A percentile compares a stretch with the other conserved stretches of the same genome.
phyloP scores from a whole-genome alignment of 1,284 basidiomycete species.

The Wolfiporia cocos region DNA sequence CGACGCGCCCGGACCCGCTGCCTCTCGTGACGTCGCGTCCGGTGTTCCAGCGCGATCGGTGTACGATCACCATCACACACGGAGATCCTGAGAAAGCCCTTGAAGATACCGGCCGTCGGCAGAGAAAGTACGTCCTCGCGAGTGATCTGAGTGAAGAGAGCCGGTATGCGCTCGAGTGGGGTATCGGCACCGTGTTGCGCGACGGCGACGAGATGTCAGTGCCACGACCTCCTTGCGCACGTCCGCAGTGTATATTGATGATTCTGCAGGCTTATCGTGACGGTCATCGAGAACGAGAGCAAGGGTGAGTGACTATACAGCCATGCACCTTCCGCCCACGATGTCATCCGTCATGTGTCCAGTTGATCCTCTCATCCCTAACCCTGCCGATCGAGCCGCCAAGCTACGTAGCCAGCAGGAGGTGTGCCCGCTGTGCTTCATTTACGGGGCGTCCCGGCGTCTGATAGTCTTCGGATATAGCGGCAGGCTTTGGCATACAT shows the following conservation, averaged over 20 bases:
- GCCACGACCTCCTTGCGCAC: neutral
- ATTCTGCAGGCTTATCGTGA: constrained; percentile 64
- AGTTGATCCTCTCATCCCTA: constrained; percentile 78
- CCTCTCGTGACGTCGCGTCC: constrained; percentile 70
- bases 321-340: neutral
- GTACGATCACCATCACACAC: constrained; percentile 86
- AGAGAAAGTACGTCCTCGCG: constrained; percentile 80
- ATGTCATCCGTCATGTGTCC: constrained; percentile 8
- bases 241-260: neutral
- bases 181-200: constrained; percentile 90
- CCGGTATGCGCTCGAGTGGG: constrained; percentile 91
- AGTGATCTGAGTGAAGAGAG: constrained; percentile 93
- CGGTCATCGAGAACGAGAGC: constrained; percentile 88
- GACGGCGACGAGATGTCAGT: constrained; percentile 87
- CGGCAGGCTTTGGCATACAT: constrained; percentile 87
- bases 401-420: constrained; percentile 88
- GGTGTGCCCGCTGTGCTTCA: constrained; percentile 31
- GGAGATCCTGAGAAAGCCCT: constrained; percentile 64
- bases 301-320: constrained; percentile 52
- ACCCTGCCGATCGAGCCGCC: constrained; percentile 62
- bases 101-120: constrained; percentile 46
- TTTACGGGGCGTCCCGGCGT: neutral
- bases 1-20: constrained; percentile 51
- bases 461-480: constrained; percentile 29
- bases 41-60: constrained; percentile 85